Percentiles rank a stretch among this genome's conserved stretches.
phyloP scores from a whole-genome alignment of 192 early-diverging fungal species.

The Umbelopsis sp. region DNA sequence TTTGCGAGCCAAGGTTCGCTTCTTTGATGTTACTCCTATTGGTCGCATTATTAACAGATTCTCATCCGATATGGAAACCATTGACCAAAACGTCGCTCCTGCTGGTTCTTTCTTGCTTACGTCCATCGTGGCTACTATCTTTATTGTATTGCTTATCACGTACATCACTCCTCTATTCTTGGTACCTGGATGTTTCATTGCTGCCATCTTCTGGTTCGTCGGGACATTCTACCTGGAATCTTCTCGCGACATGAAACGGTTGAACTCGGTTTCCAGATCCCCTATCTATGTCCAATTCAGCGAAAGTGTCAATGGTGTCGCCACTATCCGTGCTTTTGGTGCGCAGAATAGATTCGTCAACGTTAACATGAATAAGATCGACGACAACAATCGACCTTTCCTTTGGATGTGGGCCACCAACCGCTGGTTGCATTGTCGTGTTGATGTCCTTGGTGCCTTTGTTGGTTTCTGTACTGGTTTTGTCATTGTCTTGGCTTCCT shows the following conservation, averaged over 20 bases:
- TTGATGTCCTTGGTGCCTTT: conserved; percentile 75
- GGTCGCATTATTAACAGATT: conserved; percentile 88
- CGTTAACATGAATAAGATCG: conserved; percentile 59
- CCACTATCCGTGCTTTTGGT: conserved; percentile 87
- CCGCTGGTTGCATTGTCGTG: conserved; percentile 87
- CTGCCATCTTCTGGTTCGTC: conserved; percentile 60
- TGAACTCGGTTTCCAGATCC: conserved; percentile 75
- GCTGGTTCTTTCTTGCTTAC: conserved; percentile 51
- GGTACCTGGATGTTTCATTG: conserved; percentile 59
- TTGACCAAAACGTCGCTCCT: conserved; percentile 68
- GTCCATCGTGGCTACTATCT: conserved; percentile 51
- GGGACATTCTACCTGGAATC: conserved; percentile 75
- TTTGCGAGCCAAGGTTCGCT: conserved; percentile 72
- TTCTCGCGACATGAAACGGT: conserved; percentile 88
- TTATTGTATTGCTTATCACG: conserved; percentile 65
- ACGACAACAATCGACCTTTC: conserved; percentile 85
- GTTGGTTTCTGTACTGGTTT: conserved; percentile 76
- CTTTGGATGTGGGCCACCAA: conserved; percentile 86
- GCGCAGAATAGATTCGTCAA: conserved; percentile 65
- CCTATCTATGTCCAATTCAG: conserved; percentile 83
- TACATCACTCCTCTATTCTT: conserved; percentile 74
- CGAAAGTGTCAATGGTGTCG: conserved; percentile 76
- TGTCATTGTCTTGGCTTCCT: conserved; percentile 55
- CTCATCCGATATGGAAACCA: conserved; percentile 81
- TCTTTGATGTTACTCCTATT: conserved; percentile 91